These are phyloP conservation scores for Backusella psychrophila DNA, from an alignment of 192 early-diverging fungal genomes.

Conservation along the genomic window DNA sequence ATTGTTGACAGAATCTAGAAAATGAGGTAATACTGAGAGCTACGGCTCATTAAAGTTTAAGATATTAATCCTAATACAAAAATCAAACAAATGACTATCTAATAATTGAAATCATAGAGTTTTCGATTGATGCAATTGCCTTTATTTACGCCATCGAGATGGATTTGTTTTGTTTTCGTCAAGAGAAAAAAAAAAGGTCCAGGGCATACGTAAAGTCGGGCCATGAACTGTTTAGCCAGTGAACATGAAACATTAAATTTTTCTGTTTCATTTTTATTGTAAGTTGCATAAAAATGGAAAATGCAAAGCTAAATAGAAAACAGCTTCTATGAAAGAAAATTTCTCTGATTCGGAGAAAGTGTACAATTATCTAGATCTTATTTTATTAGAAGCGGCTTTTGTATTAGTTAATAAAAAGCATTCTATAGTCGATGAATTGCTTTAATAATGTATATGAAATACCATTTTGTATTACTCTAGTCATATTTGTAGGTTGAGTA, in stretches of 20 bases:
- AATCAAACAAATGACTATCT: not conserved
- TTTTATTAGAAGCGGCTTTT: not conserved
- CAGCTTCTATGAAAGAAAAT: not conserved
- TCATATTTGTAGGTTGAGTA: not conserved
- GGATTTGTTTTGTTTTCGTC: not conserved
- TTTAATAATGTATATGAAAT: not conserved
- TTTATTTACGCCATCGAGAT: not conserved
- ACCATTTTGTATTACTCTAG: not conserved
- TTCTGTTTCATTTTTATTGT: constrained; percentile 1
- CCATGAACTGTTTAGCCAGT: not conserved
- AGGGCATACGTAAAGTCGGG: not conserved
- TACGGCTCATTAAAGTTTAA: not conserved
- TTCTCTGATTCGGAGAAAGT: not conserved
- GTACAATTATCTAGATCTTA: not conserved
- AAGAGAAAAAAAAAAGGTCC: not conserved
- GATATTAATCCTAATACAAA: not conserved
- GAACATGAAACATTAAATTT: constrained; percentile 1
- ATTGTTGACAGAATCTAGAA: too few species aligned
- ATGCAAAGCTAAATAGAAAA: not conserved
- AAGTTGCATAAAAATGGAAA: not conserved
- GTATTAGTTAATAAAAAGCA: not conserved
- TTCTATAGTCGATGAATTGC: not conserved
- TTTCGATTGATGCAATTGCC: not conserved
- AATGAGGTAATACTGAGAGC: too few species aligned
- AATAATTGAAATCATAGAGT: not conserved